A percentile compares a stretch with the other conserved stretches of the same genome.
phyloP scores from a whole-genome alignment of 139 green algal species.

The Haematococcus sp. region DNA sequence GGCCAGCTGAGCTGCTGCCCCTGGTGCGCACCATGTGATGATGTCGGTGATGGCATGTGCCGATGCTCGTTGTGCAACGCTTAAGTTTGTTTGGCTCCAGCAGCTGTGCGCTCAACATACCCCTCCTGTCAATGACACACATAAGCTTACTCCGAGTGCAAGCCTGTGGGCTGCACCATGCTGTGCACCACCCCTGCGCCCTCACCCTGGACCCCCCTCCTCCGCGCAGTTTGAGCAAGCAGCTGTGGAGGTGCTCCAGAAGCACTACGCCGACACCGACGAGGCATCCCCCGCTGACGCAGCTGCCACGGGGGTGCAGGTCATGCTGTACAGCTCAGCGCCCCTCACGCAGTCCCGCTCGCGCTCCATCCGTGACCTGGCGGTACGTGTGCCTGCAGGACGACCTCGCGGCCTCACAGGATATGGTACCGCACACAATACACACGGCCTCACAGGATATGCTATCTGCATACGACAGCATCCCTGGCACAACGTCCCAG shows the following conservation, averaged over 20 bases:
- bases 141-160: no score
- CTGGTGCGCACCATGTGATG: constrained; percentile 51
- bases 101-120: no score
- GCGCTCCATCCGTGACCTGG: constrained; percentile 59
- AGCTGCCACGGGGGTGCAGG: constrained; percentile 26
- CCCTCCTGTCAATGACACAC: no score
- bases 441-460: no score
- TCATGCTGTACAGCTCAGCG: constrained; percentile 62
- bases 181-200: not conserved
- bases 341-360: constrained; percentile 41
- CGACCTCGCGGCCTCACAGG: not conserved
- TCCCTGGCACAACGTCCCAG: no score
- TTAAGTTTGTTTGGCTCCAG: not conserved
- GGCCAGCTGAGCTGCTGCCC: constrained; percentile 72
- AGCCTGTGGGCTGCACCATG: no score
- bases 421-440: no score
- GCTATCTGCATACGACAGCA: no score
- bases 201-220: not conserved
- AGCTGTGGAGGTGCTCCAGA: constrained; percentile 57
- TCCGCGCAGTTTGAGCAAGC: constrained; percentile 69
- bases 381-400: constrained; percentile 21
- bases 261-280: constrained; percentile 50
- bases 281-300: constrained; percentile 19
- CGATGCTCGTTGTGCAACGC: not conserved
- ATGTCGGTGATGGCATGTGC: not conserved